Conservation (phyloP, 352 stramenopile genomes). For the Phytophthora brassicae region DNA sequence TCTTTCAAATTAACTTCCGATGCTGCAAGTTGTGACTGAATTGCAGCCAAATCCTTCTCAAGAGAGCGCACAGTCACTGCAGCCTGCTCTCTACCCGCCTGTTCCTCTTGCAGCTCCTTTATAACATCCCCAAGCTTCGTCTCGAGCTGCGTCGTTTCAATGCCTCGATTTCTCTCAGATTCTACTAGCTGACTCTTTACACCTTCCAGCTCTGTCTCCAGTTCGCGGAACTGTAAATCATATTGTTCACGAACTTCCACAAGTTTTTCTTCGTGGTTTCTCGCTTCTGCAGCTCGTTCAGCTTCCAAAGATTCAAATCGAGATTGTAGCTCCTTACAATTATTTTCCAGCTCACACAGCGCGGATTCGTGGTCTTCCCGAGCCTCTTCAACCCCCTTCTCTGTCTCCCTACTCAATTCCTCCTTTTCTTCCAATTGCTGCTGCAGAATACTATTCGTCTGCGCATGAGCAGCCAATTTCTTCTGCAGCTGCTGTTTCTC, state of each 20-base stretch:
- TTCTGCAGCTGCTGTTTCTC: constrained; percentile 14
- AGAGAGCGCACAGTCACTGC: not conserved
- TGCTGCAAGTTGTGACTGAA: constrained; percentile 6
- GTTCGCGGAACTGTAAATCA: not conserved
- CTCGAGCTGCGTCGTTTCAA: not conserved
- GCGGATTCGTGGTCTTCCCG: not conserved
- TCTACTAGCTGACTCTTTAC: constrained; percentile 1
- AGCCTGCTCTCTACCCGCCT: not conserved
- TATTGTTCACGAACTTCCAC: not conserved
- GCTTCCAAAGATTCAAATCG: constrained; percentile 8
- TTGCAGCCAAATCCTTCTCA: not conserved
- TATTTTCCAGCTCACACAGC: constrained; percentile 14
- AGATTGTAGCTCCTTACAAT: constrained; percentile 4
- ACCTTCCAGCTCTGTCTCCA: constrained; percentile 6
- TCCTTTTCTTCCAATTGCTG: constrained; percentile 33
- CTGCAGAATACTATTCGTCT: constrained; percentile 31
- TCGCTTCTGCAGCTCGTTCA: constrained; percentile 1
- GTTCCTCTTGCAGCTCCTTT: not conserved
- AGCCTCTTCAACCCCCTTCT: constrained; percentile 5
- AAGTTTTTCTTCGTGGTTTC: constrained; percentile 1
- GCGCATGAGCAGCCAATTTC: constrained; percentile 23
- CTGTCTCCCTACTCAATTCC: constrained; percentile 15
- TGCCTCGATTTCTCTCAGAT: not conserved
- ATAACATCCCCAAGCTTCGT: not conserved
- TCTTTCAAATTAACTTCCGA: constrained; percentile 6